Percentiles rank a stretch among this genome's conserved stretches.
These are phyloP conservation scores for Lentinus brumalis DNA, from an alignment of 768 basidiomycete species.

Conservation along the genomic window DNA sequence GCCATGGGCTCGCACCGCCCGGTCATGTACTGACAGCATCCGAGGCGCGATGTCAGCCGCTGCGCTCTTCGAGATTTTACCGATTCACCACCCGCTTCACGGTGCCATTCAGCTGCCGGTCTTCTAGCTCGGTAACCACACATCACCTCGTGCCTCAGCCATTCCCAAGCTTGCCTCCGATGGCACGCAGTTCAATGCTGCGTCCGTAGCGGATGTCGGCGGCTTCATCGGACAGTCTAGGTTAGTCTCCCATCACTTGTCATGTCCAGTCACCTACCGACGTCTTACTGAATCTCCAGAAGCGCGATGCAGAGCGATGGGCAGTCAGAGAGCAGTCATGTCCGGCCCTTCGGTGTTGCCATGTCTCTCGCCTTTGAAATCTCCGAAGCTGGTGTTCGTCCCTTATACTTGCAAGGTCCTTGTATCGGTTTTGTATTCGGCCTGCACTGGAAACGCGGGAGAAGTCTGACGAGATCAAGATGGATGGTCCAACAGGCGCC, in stretches of 20 bases:
- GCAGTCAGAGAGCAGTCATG: neutral
- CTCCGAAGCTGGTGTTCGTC: neutral
- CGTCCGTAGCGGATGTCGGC: neutral
- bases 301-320: neutral
- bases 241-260: neutral
- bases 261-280: neutral
- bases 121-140: neutral
- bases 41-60: too few species aligned
- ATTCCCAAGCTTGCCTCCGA: neutral
- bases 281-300: slow-evolving; percentile 6
- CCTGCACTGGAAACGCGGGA: slow-evolving; percentile 10
- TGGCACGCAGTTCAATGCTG: neutral
- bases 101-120: too few species aligned
- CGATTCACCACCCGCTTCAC: too few species aligned
- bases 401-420: neutral
- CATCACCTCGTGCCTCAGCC: neutral
- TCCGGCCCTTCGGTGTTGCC: neutral
- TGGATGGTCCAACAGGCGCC: neutral
- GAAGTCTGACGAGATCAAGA: slow-evolving; percentile 10
- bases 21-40: too few species aligned
- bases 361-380: neutral
- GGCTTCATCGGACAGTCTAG: neutral
- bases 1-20: too few species aligned
- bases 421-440: neutral
- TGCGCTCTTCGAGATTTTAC: too few species aligned